Evolutionary conservation across 495 filamentous ascomycete genomes (phyloP).

Genomic region (Aspergillus nidulans): DNA sequence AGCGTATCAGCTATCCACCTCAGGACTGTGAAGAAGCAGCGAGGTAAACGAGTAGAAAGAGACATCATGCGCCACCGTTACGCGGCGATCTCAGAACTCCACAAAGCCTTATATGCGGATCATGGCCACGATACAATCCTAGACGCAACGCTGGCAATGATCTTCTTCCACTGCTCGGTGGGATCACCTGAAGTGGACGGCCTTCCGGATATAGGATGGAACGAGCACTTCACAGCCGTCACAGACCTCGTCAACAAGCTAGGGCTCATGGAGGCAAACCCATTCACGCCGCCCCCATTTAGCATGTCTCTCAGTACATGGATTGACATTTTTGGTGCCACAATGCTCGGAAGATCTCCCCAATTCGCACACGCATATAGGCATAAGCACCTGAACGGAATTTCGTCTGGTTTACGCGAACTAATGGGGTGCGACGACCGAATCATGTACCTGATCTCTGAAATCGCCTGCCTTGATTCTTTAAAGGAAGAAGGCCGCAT

Average conservation of each 20-base stretch:
- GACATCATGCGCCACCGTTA: constrained; percentile 91
- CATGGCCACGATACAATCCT: constrained; percentile 76
- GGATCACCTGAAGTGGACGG: constrained; percentile 70
- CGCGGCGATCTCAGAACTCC: constrained; percentile 78
- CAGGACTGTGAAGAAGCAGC: constrained; percentile 60
- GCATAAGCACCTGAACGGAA: constrained; percentile 69
- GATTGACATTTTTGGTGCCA: constrained; percentile 95
- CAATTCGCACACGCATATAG: constrained; percentile 86
- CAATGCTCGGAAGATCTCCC: constrained; percentile 81
- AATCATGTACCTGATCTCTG: constrained; percentile 96
- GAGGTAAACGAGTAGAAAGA: constrained; percentile 69
- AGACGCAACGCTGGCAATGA: constrained; percentile 90
- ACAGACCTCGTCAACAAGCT: constrained; percentile 75
- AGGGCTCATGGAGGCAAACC: constrained; percentile 48
- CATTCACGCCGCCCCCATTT: constrained; percentile 62
- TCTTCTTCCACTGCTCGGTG: constrained; percentile 92
- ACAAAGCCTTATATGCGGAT: constrained; percentile 68
- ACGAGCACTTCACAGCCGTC: constrained; percentile 86
- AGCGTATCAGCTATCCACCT: constrained; percentile 89
- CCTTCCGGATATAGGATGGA: constrained; percentile 92
- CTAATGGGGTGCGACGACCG: constrained; percentile 97
- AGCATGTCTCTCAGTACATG: constrained; percentile 79
- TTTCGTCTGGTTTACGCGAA: constrained; percentile 73
- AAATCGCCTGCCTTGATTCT: constrained; percentile 90
- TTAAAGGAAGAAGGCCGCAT: constrained; percentile 71